Percentiles rank a stretch among this genome's conserved stretches.
phyloP scores from a whole-genome alignment of 225 moss, liverwort and hornwort genomes.

The Physcomitrellopsis africana region DNA sequence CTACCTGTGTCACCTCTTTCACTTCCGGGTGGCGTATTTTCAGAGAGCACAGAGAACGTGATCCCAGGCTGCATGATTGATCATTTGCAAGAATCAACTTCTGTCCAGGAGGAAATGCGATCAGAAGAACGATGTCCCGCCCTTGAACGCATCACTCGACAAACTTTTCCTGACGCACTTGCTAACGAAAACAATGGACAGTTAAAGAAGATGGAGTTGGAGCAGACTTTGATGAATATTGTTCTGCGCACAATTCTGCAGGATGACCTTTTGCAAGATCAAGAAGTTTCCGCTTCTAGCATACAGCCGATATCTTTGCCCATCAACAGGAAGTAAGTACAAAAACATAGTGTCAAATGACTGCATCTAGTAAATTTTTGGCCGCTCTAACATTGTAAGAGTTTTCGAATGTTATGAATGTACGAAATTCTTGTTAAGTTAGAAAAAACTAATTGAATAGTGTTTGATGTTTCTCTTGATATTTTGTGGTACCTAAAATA shows the following conservation, averaged over 20 bases:
- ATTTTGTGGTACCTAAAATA: background rate
- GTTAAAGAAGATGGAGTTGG: slow-evolving; percentile 44
- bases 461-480: background rate
- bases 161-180: slow-evolving; percentile 22
- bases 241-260: slow-evolving; percentile 48
- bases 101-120: slow-evolving; percentile 24
- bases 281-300: slow-evolving; percentile 6
- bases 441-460: background rate
- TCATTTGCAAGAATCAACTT: slow-evolving; percentile 31
- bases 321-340: slow-evolving; percentile 35
- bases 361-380: slow-evolving; percentile 3
- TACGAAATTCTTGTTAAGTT: background rate
- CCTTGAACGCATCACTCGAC: slow-evolving; percentile 28
- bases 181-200: slow-evolving; percentile 32
- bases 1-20: slow-evolving; percentile 30
- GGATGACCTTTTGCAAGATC: slow-evolving; percentile 41
- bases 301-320: slow-evolving; percentile 37
- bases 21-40: slow-evolving; percentile 32
- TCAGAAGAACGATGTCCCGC: slow-evolving; percentile 6
- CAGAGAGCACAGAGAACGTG: slow-evolving; percentile 30
- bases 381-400: background rate
- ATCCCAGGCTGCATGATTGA: slow-evolving; percentile 33
- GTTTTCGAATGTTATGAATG: background rate
- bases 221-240: slow-evolving; percentile 52
- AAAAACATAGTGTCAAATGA: slow-evolving; percentile 1